Conservation (phyloP, 768 basidiomycete species). For the Leucocoprinus sp. region DNA sequence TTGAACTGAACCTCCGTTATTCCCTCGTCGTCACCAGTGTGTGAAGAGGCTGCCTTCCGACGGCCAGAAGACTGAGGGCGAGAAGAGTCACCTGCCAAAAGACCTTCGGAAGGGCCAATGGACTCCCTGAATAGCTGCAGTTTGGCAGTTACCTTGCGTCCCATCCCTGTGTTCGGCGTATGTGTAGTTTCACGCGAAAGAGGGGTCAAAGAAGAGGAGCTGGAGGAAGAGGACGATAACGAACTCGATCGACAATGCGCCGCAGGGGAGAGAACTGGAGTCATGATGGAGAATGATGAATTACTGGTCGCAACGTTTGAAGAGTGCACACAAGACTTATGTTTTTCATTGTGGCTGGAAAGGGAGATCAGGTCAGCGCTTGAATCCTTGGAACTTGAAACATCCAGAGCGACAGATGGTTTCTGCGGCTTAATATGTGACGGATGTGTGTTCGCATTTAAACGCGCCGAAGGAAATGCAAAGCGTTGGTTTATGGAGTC, state of each 20-base stretch:
- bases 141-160: conserved; percentile 78
- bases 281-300: conserved; percentile 22
- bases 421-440: conserved; percentile 8
- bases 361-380: conserved; percentile 13
- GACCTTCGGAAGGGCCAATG: conserved; percentile 29
- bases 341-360: conserved; percentile 18
- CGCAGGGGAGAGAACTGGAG: conserved; percentile 27
- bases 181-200: conserved; percentile 23
- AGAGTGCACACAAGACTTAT: conserved; percentile 27
- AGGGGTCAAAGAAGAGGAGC: conserved; percentile 20
- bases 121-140: conserved; percentile 81
- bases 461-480: not conserved
- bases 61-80: conserved; percentile 21
- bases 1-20: conserved; percentile 66
- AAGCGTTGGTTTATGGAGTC: conserved; percentile 17
- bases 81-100: conserved; percentile 23
- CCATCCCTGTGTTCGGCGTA: conserved; percentile 40
- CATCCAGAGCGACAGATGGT: conserved; percentile 10
- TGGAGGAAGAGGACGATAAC: conserved; percentile 27
- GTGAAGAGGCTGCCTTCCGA: conserved; percentile 20
- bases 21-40: conserved; percentile 36
- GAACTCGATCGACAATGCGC: conserved; percentile 24
- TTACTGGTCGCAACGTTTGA: conserved; percentile 27
- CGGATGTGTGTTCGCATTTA: not conserved
- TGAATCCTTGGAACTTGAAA: conserved; percentile 1